A percentile compares a stretch with the other conserved stretches of the same genome.
Conservation (phyloP, 306 rosid species). For the Castanea sativa region DNA sequence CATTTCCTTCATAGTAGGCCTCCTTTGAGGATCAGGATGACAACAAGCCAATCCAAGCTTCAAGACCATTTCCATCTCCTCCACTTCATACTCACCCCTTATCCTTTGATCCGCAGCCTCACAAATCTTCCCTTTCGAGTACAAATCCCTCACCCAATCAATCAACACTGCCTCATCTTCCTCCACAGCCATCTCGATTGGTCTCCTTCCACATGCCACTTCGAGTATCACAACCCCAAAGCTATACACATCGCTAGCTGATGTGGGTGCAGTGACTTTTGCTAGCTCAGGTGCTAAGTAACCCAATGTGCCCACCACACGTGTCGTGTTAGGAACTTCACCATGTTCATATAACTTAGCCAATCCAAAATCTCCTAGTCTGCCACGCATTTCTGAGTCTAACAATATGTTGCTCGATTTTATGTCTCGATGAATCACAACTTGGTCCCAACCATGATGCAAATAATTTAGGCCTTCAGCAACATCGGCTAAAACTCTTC, state of each 20-base stretch:
- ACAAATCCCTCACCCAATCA: slow-evolving; percentile 82
- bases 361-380: slow-evolving; percentile 84
- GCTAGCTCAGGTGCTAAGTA: slow-evolving; percentile 90
- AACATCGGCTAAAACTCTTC: slow-evolving; percentile 67
- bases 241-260: slow-evolving; percentile 78
- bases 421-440: slow-evolving; percentile 80
- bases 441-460: slow-evolving; percentile 90
- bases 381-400: slow-evolving; percentile 74
- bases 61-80: slow-evolving; percentile 63
- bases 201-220: slow-evolving; percentile 82
- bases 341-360: slow-evolving; percentile 93
- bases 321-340: slow-evolving; percentile 72
- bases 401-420: slow-evolving; percentile 79
- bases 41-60: slow-evolving; percentile 93
- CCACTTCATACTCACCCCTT: slow-evolving; percentile 43
- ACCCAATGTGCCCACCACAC: slow-evolving; percentile 88
- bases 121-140: slow-evolving; percentile 34
- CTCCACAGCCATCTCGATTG: slow-evolving; percentile 47
- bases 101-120: slow-evolving; percentile 68
- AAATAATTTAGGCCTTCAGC: slow-evolving; percentile 86
- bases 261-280: slow-evolving; percentile 54
- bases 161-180: slow-evolving; percentile 72
- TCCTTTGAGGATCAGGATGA: slow-evolving; percentile 72
- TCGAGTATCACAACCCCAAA: slow-evolving; percentile 90
- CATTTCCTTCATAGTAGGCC: slow-evolving; percentile 86